A percentile compares a stretch with the other conserved stretches of the same genome.
Evolutionary conservation across 2,329 filamentous ascomycete species (phyloP).

Genomic region (Claviceps africana): DNA sequence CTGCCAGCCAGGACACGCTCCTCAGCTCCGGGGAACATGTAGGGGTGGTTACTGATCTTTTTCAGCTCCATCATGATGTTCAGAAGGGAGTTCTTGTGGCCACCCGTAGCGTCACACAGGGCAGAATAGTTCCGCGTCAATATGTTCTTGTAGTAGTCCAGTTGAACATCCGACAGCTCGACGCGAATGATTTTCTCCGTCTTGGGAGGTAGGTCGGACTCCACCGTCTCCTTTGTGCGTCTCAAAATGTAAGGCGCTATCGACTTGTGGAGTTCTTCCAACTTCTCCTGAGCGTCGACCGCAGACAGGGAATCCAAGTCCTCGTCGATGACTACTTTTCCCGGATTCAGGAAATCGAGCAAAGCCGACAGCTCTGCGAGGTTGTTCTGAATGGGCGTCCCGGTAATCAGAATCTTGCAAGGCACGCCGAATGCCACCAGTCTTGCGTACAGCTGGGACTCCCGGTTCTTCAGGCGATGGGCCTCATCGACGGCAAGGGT

Average conservation of each 20-base stretch:
- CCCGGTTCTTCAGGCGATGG: conserved; percentile 89
- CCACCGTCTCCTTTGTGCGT: conserved; percentile 92
- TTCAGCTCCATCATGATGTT: conserved; percentile 99
- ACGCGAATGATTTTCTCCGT: conserved; percentile 98
- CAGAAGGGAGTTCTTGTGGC: conserved; percentile 84
- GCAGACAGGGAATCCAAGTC: conserved; percentile 70
- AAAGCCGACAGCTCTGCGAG: conserved; percentile 82
- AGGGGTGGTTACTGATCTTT: conserved; percentile 96
- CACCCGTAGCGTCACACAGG: conserved; percentile 75
- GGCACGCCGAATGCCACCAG: conserved; percentile 77
- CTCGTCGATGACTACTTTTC: conserved; percentile 77
- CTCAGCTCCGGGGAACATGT: conserved; percentile 93
- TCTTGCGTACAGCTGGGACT: conserved; percentile 82
- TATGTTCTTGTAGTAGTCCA: conserved; percentile 99
- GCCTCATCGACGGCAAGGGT: conserved; percentile 93
- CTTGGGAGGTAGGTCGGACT: conserved; percentile 90
- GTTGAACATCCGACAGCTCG: conserved; percentile 86
- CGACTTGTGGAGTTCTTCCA: conserved; percentile 68
- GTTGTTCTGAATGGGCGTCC: conserved; percentile 95
- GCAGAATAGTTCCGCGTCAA: conserved; percentile 92
- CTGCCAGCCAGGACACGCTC: conserved; percentile 74
- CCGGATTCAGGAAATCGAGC: conserved; percentile 95
- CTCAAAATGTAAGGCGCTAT: conserved; percentile 93
- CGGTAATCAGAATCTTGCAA: conserved; percentile 84
- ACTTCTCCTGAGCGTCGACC: conserved; percentile 71